These are phyloP conservation scores for Scalesia atractyloides DNA, from an alignment of 129 eudicot genomes.

Conservation along the genomic window DNA sequence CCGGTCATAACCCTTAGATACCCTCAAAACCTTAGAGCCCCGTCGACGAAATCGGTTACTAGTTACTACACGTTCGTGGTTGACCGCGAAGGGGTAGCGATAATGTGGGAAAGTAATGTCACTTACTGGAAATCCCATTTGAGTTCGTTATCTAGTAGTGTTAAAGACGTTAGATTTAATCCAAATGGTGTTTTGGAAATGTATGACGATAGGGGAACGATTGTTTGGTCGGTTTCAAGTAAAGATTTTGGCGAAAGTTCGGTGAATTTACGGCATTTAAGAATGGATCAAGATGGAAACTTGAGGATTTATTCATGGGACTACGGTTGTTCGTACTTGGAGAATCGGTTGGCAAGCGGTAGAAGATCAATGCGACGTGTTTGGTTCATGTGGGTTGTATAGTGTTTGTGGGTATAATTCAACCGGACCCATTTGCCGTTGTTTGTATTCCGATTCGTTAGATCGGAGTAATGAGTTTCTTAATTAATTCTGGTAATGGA, in stretches of 20 bases:
- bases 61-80: slow-evolving; percentile 72
- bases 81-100: slow-evolving; percentile 50
- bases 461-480: slow-evolving; percentile 23
- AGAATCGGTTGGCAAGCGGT: slow-evolving; percentile 85
- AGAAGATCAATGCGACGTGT: slow-evolving; percentile 69
- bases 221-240: slow-evolving; percentile 59
- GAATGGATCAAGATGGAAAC: slow-evolving; percentile 82
- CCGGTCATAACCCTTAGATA: slow-evolving; percentile 63
- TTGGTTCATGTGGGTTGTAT: slow-evolving; percentile 78
- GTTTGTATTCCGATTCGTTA: slow-evolving; percentile 45
- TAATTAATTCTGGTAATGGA: slow-evolving; percentile 36
- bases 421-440: slow-evolving; percentile 56
- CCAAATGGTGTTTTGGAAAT: slow-evolving; percentile 60
- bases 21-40: slow-evolving; percentile 70
- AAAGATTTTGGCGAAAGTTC: slow-evolving; percentile 65
- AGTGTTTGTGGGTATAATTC: slow-evolving; percentile 73
- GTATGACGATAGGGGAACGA: slow-evolving; percentile 35
- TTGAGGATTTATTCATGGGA: slow-evolving; percentile 83
- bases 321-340: slow-evolving; percentile 39
- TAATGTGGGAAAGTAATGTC: slow-evolving; percentile 78
- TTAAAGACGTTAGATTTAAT: slow-evolving; percentile 61
- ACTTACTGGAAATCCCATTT: slow-evolving; percentile 64
- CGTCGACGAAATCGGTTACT: slow-evolving; percentile 46
- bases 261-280: slow-evolving; percentile 58
- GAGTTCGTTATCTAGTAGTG: slow-evolving; percentile 34